phyloP scores from a whole-genome alignment of 2,329 filamentous ascomycete species.

The Didymella arachidicola region DNA sequence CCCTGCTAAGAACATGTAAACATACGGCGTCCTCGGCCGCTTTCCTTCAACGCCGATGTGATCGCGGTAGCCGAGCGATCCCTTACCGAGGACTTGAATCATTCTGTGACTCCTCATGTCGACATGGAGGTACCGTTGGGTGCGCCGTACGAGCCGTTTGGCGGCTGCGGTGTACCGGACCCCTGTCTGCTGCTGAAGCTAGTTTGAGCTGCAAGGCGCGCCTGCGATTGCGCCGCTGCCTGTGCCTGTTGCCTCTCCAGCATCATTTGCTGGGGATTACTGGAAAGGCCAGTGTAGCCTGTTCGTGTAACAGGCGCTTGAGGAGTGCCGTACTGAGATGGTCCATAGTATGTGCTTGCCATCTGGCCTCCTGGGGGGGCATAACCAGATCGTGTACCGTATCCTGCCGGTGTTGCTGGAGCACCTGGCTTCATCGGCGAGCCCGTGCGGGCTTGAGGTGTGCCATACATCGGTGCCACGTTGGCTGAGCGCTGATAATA shows the following conservation, averaged over 20 bases:
- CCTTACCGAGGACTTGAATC: constrained; percentile 2
- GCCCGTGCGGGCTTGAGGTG: constrained; percentile 42
- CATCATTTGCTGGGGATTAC: constrained; percentile 48
- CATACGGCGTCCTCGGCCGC: constrained; percentile 1
- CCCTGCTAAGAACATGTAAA: constrained; percentile 8
- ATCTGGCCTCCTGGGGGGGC: constrained; percentile 41
- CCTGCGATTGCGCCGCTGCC: constrained; percentile 45
- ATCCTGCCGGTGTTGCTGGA: constrained; percentile 33
- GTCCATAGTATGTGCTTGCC: constrained; percentile 46
- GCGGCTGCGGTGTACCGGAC: constrained; percentile 50
- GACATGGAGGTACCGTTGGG: constrained; percentile 40
- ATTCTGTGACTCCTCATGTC: constrained; percentile 19
- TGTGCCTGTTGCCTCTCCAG: constrained; percentile 46
- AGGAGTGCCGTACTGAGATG: constrained; percentile 44
- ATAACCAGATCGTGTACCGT: constrained; percentile 40
- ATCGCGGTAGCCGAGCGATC: constrained; percentile 27
- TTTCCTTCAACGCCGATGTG: constrained; percentile 27
- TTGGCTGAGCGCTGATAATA: constrained; percentile 47
- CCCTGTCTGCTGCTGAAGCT: constrained; percentile 45
- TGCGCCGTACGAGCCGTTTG: constrained; percentile 38
- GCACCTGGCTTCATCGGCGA: constrained; percentile 50
- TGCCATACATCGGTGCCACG: constrained; percentile 45
- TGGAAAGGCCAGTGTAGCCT: constrained; percentile 30
- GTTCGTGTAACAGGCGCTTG: constrained; percentile 37
- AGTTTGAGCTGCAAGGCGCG: constrained; percentile 47